These are phyloP conservation scores for Baorangia bicolor DNA, from an alignment of 768 basidiomycete species.

Conservation along the genomic window DNA sequence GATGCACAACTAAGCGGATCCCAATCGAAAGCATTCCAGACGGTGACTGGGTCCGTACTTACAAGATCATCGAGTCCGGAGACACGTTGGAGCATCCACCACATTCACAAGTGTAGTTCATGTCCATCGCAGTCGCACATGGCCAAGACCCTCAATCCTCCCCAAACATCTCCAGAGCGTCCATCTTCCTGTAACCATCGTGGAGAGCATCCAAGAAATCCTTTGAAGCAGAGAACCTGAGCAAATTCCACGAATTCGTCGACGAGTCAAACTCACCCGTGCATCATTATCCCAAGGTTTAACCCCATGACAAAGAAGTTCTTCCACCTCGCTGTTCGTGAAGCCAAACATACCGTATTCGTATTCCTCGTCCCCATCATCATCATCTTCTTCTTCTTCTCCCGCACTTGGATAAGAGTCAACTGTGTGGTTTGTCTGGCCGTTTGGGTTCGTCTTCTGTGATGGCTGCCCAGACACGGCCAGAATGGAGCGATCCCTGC, in stretches of 20 bases:
- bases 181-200: background rate
- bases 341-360: conserved; percentile 17
- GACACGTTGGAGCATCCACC: too few relatives aligned
- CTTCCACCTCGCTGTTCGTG: conserved; percentile 34
- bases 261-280: conserved; percentile 24
- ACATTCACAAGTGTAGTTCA: too few relatives aligned
- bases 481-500: too few relatives aligned
- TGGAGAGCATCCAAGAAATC: conserved; percentile 4
- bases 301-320: conserved; percentile 38
- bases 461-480: background rate
- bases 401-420: background rate
- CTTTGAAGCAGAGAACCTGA: background rate
- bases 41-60: too few relatives aligned
- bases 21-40: too few relatives aligned
- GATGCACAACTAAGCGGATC: too few relatives aligned
- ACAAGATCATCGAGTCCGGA: too few relatives aligned
- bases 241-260: background rate
- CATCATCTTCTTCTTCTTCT: background rate
- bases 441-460: background rate
- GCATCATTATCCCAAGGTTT: conserved; percentile 45
- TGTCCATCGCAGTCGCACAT: too few relatives aligned
- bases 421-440: background rate
- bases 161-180: background rate
- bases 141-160: too few relatives aligned
- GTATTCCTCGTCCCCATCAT: background rate